A percentile compares a stretch with the other conserved stretches of the same genome.
phyloP scores from a whole-genome alignment of 768 basidiomycete genomes.

The Chlorophyllum brunneum region DNA sequence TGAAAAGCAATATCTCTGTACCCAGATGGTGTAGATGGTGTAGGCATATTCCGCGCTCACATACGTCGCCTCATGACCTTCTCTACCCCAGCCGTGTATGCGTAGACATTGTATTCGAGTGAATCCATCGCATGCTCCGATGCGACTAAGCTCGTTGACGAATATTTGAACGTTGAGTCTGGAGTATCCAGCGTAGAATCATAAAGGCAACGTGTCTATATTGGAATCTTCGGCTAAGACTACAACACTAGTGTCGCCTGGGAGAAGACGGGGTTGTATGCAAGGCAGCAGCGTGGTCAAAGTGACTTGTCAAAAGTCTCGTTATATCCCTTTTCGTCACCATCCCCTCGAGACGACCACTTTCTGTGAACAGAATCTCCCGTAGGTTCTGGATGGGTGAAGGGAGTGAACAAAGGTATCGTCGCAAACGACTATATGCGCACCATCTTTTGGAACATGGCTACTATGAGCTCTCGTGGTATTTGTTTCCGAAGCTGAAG shows the following conservation, averaged over 20 bases:
- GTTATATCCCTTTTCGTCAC: slow-evolving; percentile 69
- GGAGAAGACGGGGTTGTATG: slow-evolving; percentile 11
- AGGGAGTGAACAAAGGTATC: not conserved
- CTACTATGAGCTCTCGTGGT: slow-evolving; percentile 66
- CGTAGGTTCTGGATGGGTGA: slow-evolving; percentile 53
- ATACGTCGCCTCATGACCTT: too few species aligned
- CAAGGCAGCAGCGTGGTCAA: slow-evolving; percentile 48
- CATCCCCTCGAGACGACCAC: slow-evolving; percentile 58
- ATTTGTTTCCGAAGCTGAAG: slow-evolving; percentile 66
- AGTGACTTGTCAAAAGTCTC: slow-evolving; percentile 51
- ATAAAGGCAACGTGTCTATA: not conserved
- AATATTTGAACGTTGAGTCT: too few species aligned
- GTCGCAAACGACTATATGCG: slow-evolving; percentile 7
- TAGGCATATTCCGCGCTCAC: not conserved
- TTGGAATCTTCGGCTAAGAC: not conserved
- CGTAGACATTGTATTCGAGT: not conserved
- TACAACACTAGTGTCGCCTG: not conserved
- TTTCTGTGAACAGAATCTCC: slow-evolving; percentile 62
- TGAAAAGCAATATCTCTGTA: too few species aligned
- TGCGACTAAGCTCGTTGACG: too few species aligned
- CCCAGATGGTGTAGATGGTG: not conserved
- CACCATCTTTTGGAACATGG: slow-evolving; percentile 73
- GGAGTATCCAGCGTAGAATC: not conserved
- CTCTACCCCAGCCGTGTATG: too few species aligned
- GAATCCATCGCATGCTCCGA: too few species aligned